A percentile compares a stretch with the other conserved stretches of the same genome.
These are phyloP conservation scores for Aspergillus avenaceus DNA, from an alignment of 495 filamentous ascomycete species.

Conservation along the genomic window DNA sequence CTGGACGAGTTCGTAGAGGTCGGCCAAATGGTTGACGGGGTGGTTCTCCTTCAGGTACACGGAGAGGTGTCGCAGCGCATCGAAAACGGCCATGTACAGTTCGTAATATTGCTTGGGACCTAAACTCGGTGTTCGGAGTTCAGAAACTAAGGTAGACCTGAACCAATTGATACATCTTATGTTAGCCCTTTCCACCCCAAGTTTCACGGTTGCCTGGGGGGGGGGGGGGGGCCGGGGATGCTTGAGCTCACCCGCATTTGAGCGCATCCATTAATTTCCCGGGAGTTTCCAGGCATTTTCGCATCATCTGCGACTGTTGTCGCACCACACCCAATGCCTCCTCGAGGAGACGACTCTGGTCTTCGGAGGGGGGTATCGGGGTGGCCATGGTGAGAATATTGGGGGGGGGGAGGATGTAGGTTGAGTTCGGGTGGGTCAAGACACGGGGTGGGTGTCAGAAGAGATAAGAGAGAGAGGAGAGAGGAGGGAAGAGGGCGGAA, in stretches of 20 bases:
- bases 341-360: constrained; percentile 90
- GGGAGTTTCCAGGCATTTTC: constrained; percentile 93
- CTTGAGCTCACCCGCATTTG: constrained; percentile 81
- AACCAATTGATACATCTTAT: constrained; percentile 14
- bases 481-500: constrained; percentile 2
- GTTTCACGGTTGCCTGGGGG: constrained; percentile 33
- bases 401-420: constrained; percentile 14
- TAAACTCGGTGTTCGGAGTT: constrained; percentile 90
- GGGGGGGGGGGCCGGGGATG: neutral
- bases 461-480: no score
- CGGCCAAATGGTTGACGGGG: constrained; percentile 94
- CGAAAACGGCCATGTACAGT: constrained; percentile 98
- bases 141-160: constrained; percentile 95
- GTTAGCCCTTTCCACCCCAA: constrained; percentile 8
- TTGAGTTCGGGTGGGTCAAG: constrained; percentile 28
- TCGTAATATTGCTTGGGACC: constrained; percentile 99
- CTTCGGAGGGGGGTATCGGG: constrained; percentile 69
- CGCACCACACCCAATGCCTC: constrained; percentile 94
- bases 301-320: constrained; percentile 94
- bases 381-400: constrained; percentile 47
- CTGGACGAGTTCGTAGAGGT: constrained; percentile 97
- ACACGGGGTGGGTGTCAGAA: no score
- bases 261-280: constrained; percentile 99
- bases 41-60: constrained; percentile 96
- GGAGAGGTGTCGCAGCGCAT: constrained; percentile 93